phyloP scores from a whole-genome alignment of 164 flowering plant genomes.

The Aristolochia contorta region DNA sequence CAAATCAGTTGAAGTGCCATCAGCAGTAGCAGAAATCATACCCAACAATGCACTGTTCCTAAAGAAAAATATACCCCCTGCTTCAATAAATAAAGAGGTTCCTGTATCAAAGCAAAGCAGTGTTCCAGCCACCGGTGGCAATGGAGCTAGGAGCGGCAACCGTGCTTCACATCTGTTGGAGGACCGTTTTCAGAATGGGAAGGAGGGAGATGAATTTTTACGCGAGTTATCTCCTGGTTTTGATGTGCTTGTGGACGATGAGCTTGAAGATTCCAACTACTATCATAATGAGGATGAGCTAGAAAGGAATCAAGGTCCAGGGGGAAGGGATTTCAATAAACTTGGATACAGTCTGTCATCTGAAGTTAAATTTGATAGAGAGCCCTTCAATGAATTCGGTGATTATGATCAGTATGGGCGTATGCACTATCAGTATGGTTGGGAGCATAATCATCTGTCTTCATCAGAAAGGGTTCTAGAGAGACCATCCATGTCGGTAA shows the following conservation, averaged over 20 bases:
- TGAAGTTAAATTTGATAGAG: constrained; percentile 40
- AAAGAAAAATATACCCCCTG: constrained; percentile 14
- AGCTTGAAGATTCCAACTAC: constrained; percentile 46
- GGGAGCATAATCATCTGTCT: constrained; percentile 33
- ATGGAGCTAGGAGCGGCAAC: constrained; percentile 18
- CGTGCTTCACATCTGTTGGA: constrained; percentile 28
- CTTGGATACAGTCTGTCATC: constrained; percentile 27
- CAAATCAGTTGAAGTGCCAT: constrained; percentile 16
- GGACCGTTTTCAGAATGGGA: constrained; percentile 42
- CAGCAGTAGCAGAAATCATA: not conserved
- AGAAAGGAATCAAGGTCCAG: constrained; percentile 32
- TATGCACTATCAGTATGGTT: constrained; percentile 34
- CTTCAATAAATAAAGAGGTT: constrained; percentile 18
- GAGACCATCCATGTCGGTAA: constrained; percentile 14
- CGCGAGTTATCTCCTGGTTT: constrained; percentile 91
- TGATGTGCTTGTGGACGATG: constrained; percentile 94
- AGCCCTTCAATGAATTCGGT: constrained; percentile 25
- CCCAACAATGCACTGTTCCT: too few relatives aligned
- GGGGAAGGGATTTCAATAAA: constrained; percentile 35
- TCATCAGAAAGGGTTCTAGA: constrained; percentile 24
- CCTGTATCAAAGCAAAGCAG: constrained; percentile 20
- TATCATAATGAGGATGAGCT: constrained; percentile 51
- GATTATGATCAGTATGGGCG: constrained; percentile 42
- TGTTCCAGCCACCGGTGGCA: constrained; percentile 25
- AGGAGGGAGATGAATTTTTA: constrained; percentile 57